Evolutionary conservation across 129 eudicot species (phyloP).

Genomic region (Flaveria robusta): DNA sequence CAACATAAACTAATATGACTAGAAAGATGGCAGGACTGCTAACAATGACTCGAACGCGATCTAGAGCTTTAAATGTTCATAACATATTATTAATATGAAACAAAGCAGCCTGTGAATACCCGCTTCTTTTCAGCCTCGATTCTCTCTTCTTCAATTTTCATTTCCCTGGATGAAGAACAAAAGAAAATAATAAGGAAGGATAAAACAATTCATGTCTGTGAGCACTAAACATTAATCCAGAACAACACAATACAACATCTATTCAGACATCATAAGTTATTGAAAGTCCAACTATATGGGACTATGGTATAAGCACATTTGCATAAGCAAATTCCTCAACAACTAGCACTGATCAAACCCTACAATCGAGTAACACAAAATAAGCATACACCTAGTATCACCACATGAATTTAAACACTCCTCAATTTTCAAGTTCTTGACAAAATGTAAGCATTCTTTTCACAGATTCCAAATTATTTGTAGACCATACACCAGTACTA

Average conservation of each 20-base stretch:
- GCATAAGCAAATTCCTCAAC: not conserved
- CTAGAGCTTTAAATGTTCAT: not conserved
- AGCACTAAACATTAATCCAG: not conserved
- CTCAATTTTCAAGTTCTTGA: not conserved
- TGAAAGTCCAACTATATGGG: not conserved
- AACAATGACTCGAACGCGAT: conserved; percentile 1
- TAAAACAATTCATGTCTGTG: not conserved
- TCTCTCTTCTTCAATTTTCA: conserved; percentile 94
- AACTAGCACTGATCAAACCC: not conserved
- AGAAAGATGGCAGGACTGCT: not conserved
- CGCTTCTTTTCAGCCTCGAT: conserved; percentile 90
- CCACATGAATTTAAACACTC: not conserved
- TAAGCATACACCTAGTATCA: conserved; percentile 3
- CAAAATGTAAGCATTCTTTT: not conserved
- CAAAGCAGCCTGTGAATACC: conserved; percentile 44
- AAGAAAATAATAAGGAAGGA: conserved; percentile 20
- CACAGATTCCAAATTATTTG: not conserved
- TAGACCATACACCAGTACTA: not conserved
- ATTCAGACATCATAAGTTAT: not conserved
- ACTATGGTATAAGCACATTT: conserved; percentile 2
- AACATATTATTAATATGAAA: conserved; percentile 1
- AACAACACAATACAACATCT: not conserved
- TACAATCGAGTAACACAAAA: not conserved
- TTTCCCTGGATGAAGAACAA: conserved; percentile 62
- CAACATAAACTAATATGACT: not conserved